These are phyloP conservation scores for Hypoxylon fragiforme DNA, from an alignment of 495 filamentous ascomycete species.

Conservation along the genomic window DNA sequence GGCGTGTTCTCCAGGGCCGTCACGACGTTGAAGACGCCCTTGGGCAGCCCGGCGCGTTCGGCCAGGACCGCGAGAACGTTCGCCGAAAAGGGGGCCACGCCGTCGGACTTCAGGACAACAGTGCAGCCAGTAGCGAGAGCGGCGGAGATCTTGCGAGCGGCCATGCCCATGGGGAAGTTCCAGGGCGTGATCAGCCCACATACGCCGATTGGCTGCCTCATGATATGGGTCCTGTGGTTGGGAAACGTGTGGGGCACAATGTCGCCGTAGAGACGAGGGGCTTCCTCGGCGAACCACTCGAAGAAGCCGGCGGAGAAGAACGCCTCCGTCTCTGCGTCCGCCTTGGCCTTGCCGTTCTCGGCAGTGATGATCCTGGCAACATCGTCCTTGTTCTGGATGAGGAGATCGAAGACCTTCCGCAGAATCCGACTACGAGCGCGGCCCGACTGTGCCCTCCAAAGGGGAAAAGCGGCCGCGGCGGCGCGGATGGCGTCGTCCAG, in stretches of 20 bases:
- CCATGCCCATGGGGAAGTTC: slow-evolving; percentile 44
- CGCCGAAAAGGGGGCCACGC: slow-evolving; percentile 42
- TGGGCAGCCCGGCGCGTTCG: slow-evolving; percentile 45
- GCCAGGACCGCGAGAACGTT: slow-evolving; percentile 33
- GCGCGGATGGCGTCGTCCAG: neutral
- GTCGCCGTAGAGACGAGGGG: slow-evolving; percentile 57
- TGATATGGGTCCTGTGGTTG: slow-evolving; percentile 24
- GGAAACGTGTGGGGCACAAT: slow-evolving; percentile 47
- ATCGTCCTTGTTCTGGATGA: neutral
- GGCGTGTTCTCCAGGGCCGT: neutral
- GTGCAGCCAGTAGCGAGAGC: slow-evolving; percentile 52
- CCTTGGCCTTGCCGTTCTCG: slow-evolving; percentile 61
- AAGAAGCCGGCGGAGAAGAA: slow-evolving; percentile 60
- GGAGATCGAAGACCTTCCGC: neutral
- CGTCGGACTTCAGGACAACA: slow-evolving; percentile 47
- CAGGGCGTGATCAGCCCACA: slow-evolving; percentile 45
- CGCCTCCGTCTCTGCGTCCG: slow-evolving; percentile 59
- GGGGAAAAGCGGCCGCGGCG: neutral
- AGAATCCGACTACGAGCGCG: neutral
- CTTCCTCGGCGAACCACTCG: slow-evolving; percentile 65
- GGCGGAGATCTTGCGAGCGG: slow-evolving; percentile 47
- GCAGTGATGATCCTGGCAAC: slow-evolving; percentile 24
- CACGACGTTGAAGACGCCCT: slow-evolving; percentile 46
- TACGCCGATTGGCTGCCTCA: slow-evolving; percentile 44
- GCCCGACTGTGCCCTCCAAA: neutral